Evolutionary conservation across 208 protist species (phyloP).

Genomic region (Acanthamoeba sp.): DNA sequence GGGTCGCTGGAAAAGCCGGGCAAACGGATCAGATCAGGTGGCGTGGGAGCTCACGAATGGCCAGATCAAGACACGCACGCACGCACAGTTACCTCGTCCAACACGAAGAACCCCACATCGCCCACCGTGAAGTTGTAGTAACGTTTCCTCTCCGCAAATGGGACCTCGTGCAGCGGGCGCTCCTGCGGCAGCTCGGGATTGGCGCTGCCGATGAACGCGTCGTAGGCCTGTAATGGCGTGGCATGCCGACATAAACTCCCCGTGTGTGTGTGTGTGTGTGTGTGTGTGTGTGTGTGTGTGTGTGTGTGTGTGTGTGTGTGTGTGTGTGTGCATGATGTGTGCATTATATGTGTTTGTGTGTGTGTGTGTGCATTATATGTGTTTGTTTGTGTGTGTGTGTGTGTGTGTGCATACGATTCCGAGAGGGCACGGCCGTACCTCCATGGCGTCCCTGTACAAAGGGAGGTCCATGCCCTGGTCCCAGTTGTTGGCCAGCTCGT

Average conservation of each 20-base stretch:
- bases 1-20: background rate
- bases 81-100: background rate
- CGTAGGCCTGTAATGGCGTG: constrained; percentile 25
- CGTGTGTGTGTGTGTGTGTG: no score
- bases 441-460: background rate
- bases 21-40: background rate
- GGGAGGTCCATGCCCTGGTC: background rate
- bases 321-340: no score
- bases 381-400: no score
- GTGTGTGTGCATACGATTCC: no score
- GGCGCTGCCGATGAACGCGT: constrained; percentile 26
- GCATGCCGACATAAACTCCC: no score
- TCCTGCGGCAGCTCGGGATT: background rate
- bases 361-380: no score
- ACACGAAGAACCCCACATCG: constrained; percentile 1
- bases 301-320: no score
- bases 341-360: no score
- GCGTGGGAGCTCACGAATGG: background rate
- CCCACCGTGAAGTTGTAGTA: constrained; percentile 31
- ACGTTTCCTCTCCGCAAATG: background rate
- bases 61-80: background rate
- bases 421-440: background rate
- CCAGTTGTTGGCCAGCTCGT: constrained; percentile 39
- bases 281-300: no score
- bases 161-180: background rate